phyloP scores from a whole-genome alignment of 345 rosid species.

The Melaleuca quinquenervia region DNA sequence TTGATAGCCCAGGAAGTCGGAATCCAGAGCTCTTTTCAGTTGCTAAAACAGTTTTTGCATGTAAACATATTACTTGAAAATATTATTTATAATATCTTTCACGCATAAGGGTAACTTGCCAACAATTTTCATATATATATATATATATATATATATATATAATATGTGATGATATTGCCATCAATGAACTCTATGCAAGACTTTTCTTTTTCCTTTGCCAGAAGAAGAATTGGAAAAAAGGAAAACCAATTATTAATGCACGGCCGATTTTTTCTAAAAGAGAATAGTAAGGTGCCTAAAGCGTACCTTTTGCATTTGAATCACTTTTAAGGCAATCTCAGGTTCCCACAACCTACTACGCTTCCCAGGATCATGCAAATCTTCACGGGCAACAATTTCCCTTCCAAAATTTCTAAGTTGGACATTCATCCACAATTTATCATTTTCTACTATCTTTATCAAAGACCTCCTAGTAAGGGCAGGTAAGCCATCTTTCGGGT shows the following conservation, averaged over 20 bases:
- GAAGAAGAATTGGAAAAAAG: not conserved
- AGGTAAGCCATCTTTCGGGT: fast-evolving
- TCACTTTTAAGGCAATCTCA: not conserved
- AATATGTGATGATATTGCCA: fast-evolving
- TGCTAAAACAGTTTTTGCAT: not conserved
- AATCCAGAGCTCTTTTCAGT: not conserved
- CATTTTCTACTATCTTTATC: not conserved
- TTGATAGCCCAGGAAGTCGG: not conserved
- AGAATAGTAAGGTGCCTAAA: not conserved
- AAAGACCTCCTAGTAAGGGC: not conserved
- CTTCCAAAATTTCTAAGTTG: not conserved
- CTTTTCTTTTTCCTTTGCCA: not conserved
- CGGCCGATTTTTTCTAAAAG: not conserved
- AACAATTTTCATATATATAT: too few species aligned
- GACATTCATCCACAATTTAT: not conserved
- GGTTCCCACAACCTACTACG: not conserved
- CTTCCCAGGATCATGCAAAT: not conserved
- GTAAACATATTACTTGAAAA: not conserved
- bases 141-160: too few species aligned
- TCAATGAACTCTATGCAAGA: not conserved
- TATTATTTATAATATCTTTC: not conserved
- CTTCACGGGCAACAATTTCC: fast-evolving
- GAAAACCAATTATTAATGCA: not conserved
- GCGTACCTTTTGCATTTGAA: not conserved
- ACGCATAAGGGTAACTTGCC: not conserved